Evolutionary conservation across 2,329 filamentous ascomycete species (phyloP).

Genomic region (Xylariaceae sp.): DNA sequence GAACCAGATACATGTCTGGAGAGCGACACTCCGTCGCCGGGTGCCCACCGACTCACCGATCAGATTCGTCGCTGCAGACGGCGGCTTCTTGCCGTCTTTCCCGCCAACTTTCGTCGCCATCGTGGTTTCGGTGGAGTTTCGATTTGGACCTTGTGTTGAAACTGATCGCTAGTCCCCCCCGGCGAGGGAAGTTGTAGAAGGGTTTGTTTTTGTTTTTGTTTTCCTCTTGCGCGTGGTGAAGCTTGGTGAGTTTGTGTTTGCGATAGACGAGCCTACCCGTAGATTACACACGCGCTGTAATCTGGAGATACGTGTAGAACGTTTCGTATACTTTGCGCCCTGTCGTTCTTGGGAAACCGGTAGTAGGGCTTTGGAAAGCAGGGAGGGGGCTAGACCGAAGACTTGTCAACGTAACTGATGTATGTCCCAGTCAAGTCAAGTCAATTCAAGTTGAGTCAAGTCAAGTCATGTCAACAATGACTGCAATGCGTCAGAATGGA

Average conservation of each 20-base stretch:
- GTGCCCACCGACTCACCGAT: constrained; percentile 55
- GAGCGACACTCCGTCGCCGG: no score
- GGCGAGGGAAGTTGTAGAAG: background rate
- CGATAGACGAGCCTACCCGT: background rate
- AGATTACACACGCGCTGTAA: background rate
- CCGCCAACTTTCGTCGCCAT: constrained; percentile 41
- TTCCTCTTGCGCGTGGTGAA: background rate
- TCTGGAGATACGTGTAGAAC: background rate
- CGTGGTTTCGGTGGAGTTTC: background rate
- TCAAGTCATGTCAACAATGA: background rate
- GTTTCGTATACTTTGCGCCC: background rate
- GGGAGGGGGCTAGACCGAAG: no score
- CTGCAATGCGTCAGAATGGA: background rate
- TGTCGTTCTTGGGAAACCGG: no score
- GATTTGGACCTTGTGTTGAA: constrained; percentile 22
- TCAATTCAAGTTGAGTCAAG: no score
- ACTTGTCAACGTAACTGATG: no score
- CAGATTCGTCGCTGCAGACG: constrained; percentile 82
- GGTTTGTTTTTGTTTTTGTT: constrained; percentile 4
- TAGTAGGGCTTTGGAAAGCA: no score
- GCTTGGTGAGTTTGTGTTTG: background rate
- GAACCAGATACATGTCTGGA: background rate
- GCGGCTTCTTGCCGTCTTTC: constrained; percentile 62
- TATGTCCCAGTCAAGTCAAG: no score
- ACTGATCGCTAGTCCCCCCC: background rate